phyloP scores from a whole-genome alignment of 805 yeast genomes.

The Scheffersomyces ergatensis region DNA sequence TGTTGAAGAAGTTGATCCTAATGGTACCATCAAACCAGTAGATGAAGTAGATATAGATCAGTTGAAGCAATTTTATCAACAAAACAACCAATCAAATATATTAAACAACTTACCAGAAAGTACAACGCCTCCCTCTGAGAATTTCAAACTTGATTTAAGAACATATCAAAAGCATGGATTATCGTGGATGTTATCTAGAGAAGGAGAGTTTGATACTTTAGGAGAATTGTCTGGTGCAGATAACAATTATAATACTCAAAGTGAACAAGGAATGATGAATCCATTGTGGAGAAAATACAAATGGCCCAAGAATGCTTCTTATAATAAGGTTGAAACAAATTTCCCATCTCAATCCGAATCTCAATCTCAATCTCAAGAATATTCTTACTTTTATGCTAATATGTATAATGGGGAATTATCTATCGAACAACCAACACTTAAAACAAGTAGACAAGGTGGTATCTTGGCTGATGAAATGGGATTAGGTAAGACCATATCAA shows the following conservation, averaged over 20 bases:
- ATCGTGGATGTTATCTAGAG: slow-evolving; percentile 87
- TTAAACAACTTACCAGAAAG: slow-evolving; percentile 60
- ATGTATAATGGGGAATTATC: slow-evolving; percentile 79
- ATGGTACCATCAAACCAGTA: slow-evolving; percentile 4
- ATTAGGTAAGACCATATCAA: slow-evolving; percentile 86
- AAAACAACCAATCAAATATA: slow-evolving; percentile 64
- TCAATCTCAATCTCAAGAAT: no score
- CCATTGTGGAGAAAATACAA: slow-evolving; percentile 81
- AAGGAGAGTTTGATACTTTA: slow-evolving; percentile 53
- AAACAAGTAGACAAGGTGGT: slow-evolving; percentile 70
- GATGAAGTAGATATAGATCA: slow-evolving; percentile 65
- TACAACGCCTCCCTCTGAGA: slow-evolving; percentile 44
- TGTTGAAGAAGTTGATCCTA: slow-evolving; percentile 9
- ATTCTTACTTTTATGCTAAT: slow-evolving; percentile 63
- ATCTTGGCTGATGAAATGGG: slow-evolving; percentile 97
- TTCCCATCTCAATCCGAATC: not conserved
- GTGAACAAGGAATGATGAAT: slow-evolving; percentile 59
- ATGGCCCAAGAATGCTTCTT: slow-evolving; percentile 67
- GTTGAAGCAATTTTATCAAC: slow-evolving; percentile 67
- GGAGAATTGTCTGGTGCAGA: slow-evolving; percentile 25
- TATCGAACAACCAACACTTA: slow-evolving; percentile 61
- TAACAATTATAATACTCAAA: slow-evolving; percentile 6
- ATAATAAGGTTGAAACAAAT: not conserved
- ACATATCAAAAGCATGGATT: slow-evolving; percentile 83
- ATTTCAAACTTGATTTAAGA: slow-evolving; percentile 59